phyloP scores from a whole-genome alignment of 352 stramenopile genomes.

The Globisporangium ultimum region DNA sequence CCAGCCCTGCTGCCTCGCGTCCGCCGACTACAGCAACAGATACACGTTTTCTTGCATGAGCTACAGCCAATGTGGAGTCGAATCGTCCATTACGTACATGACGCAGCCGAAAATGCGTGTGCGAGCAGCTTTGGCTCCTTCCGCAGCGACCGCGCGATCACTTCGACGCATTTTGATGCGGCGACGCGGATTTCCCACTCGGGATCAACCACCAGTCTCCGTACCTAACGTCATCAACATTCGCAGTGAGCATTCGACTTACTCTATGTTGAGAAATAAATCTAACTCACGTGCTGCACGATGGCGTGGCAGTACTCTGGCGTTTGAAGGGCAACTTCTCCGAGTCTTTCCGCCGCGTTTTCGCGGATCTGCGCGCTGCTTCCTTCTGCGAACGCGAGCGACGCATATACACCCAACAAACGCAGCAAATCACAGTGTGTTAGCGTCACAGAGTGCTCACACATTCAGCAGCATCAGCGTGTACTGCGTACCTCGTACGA shows the following conservation, averaged over 20 bases:
- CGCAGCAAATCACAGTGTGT: too few species aligned
- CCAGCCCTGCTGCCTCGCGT: conserved; percentile 28
- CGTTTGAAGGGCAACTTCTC: conserved; percentile 47
- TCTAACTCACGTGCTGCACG: conserved; percentile 30
- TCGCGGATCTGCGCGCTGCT: conserved; percentile 61
- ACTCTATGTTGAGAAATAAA: too few species aligned
- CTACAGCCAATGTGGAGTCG: neutral
- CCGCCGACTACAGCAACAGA: conserved; percentile 35
- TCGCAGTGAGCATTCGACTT: neutral
- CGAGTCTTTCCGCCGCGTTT: conserved; percentile 72
- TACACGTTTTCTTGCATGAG: neutral
- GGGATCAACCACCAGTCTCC: conserved; percentile 35
- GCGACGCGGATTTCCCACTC: conserved; percentile 80
- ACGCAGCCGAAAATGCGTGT: conserved; percentile 38
- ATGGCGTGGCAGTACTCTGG: conserved; percentile 49
- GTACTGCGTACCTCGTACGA: conserved; percentile 43
- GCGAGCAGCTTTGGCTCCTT: conserved; percentile 21
- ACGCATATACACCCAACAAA: neutral
- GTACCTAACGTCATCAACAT: conserved; percentile 29
- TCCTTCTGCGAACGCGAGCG: conserved; percentile 35
- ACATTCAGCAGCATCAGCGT: neutral
- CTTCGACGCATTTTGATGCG: conserved; percentile 53
- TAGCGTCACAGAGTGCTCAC: too few species aligned
- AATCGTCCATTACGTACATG: conserved; percentile 22
- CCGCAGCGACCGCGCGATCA: conserved; percentile 44